These are phyloP conservation scores for Gilbertella persicaria DNA, from an alignment of 371 early-diverging fungal species.

Conservation along the genomic window DNA sequence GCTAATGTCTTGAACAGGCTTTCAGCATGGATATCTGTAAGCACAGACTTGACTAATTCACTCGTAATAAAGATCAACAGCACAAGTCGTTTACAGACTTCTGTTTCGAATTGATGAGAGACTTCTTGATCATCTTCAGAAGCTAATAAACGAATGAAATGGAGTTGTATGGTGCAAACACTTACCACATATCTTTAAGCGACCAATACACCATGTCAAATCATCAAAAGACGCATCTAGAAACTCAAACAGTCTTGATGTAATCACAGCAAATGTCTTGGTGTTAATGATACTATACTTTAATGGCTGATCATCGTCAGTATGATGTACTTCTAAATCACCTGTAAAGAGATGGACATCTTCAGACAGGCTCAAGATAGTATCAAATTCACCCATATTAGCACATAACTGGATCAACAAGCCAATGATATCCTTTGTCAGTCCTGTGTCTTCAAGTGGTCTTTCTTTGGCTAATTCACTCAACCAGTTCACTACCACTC, in stretches of 20 bases:
- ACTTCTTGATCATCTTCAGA: conserved; percentile 14
- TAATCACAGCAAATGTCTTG: conserved; percentile 30
- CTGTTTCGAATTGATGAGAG: conserved; percentile 29
- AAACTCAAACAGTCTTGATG: conserved; percentile 34
- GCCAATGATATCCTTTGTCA: conserved; percentile 34
- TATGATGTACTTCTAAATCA: conserved; percentile 27
- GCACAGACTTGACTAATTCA: conserved; percentile 33
- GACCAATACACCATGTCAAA: conserved; percentile 45
- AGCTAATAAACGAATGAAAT: background rate
- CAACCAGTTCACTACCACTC: conserved; percentile 33
- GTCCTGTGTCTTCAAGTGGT: conserved; percentile 34
- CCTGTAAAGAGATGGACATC: conserved; percentile 39
- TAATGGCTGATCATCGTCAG: conserved; percentile 13
- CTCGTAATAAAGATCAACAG: conserved; percentile 26
- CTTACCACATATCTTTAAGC: conserved; percentile 36
- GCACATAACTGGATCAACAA: conserved; percentile 33
- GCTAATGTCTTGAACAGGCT: conserved; percentile 39
- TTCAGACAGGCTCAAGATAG: conserved; percentile 27
- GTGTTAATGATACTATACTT: conserved; percentile 31
- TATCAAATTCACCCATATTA: conserved; percentile 31
- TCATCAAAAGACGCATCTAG: conserved; percentile 45
- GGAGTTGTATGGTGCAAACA: too few relatives aligned
- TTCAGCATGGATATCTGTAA: conserved; percentile 42
- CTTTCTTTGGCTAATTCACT: conserved; percentile 35
- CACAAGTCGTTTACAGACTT: conserved; percentile 28